Evolutionary conservation across 768 basidiomycete species (phyloP), one percentile per base, ranked within the genome.

Genomic region (Suillus americanus): DNA sequence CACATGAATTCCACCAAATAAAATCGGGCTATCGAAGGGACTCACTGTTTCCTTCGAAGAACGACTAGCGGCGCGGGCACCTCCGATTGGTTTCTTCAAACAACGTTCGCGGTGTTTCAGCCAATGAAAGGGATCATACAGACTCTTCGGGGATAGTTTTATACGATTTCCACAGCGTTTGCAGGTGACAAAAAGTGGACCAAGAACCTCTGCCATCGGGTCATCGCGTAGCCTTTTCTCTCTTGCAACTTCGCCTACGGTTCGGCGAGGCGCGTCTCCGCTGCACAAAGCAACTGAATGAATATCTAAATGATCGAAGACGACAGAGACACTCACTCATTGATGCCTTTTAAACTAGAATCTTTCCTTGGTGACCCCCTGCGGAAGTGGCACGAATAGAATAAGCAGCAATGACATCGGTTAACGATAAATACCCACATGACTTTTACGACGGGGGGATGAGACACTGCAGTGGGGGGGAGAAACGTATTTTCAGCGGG

Each of bases 121-220:
- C 89, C 89, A 91, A 73, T 91, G 89, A 69, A 83, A 84, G 37
- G 82, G 80, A 69, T 91, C 89, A 68, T 82, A 91, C 25, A 79
- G 79, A 73, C 86, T 88, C 75, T 90, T 90, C 38, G 79, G 74
- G 18, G 89, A 90, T 33, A 91, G 83, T 72, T 89, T 89, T 75
- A 91, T 89, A 16, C 78, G 75, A 35, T 70, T 75, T 43, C 80
- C 78, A 73, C 89, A 91, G 61, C 81, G 80, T 66, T 76, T 78
- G 76, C 89, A 90, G 62, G 79, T 77, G 60, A 88, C 85, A 61
- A 79, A 79, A 33, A 81, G 77, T 6, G 85, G 84, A 23, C 79
- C 79, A 56, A 85, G 75, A 18, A 88, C 81, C 28, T 79, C 78
- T 35, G 79, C 85, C 73, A 86, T 80, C 25, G 83, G 79, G 71